phyloP scores from a whole-genome alignment of 306 rosid genomes.

The Medicago ruthenica region DNA sequence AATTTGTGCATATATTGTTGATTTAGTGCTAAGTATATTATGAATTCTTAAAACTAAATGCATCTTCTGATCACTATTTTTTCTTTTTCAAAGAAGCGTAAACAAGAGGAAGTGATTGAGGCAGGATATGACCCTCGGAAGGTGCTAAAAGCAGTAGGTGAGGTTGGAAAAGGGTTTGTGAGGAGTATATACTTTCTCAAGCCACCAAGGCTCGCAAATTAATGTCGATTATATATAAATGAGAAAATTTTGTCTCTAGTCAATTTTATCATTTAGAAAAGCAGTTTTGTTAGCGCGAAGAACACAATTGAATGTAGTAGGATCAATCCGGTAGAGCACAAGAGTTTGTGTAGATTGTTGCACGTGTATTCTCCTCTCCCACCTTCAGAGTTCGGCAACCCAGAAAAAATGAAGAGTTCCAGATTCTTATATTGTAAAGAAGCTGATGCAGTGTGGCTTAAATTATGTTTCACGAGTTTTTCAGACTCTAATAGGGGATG shows the following conservation, averaged over 20 bases:
- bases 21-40: neutral
- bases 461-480: neutral
- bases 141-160: constrained; percentile 67
- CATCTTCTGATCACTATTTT: constrained; percentile 28
- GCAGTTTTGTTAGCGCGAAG: constrained; percentile 18
- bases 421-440: constrained; percentile 17
- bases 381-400: constrained; percentile 26
- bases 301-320: constrained; percentile 20
- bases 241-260: constrained; percentile 32
- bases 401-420: constrained; percentile 13
- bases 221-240: constrained; percentile 20
- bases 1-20: neutral
- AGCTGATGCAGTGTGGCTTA: constrained; percentile 12
- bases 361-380: constrained; percentile 32
- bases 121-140: constrained; percentile 58
- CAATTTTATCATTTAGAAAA: constrained; percentile 28
- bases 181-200: constrained; percentile 72
- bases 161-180: constrained; percentile 83
- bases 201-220: constrained; percentile 55
- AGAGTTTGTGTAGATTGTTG: constrained; percentile 27
- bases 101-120: constrained; percentile 56
- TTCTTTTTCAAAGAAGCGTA: constrained; percentile 68
- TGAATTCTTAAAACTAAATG: constrained; percentile 14
- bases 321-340: constrained; percentile 1
- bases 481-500: neutral